Evolutionary conservation across 2,329 filamentous ascomycete genomes (phyloP).

Genomic region (Elsinoe fawcettii): DNA sequence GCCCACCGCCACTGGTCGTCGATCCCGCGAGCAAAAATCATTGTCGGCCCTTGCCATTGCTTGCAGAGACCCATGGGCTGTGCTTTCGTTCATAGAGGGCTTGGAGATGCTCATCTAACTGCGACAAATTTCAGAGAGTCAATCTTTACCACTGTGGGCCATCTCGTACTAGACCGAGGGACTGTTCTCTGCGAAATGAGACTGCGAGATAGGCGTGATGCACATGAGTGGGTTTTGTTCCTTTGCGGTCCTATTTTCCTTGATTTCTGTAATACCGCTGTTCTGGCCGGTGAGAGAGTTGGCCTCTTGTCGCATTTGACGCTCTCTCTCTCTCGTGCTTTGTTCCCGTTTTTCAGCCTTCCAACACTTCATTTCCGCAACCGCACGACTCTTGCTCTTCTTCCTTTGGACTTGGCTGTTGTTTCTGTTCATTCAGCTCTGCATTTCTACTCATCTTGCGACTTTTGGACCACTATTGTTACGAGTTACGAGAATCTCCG

Average conservation of each 20-base stretch:
- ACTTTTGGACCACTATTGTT: not conserved
- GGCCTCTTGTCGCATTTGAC: slow-evolving; percentile 7
- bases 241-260: slow-evolving; percentile 8
- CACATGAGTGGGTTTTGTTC: slow-evolving; percentile 7
- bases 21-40: not conserved
- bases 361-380: slow-evolving; percentile 9
- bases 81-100: slow-evolving; percentile 12
- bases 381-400: not conserved
- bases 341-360: not conserved
- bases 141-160: slow-evolving; percentile 9
- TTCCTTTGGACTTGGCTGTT: not conserved
- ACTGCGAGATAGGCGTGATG: slow-evolving; percentile 10
- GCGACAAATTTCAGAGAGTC: slow-evolving; percentile 8
- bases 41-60: not conserved
- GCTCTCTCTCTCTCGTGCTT: not conserved
- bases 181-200: slow-evolving; percentile 10
- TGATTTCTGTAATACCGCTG: slow-evolving; percentile 12
- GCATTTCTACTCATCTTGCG: not conserved
- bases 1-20: slow-evolving; percentile 2
- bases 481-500: not conserved
- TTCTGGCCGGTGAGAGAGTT: not conserved
- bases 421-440: not conserved
- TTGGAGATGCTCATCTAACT: slow-evolving; percentile 9
- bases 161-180: slow-evolving; percentile 11
- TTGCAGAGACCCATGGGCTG: not conserved